These are phyloP conservation scores for Thelephora terrestris DNA, from an alignment of 1,284 basidiomycete species.

Conservation along the genomic window DNA sequence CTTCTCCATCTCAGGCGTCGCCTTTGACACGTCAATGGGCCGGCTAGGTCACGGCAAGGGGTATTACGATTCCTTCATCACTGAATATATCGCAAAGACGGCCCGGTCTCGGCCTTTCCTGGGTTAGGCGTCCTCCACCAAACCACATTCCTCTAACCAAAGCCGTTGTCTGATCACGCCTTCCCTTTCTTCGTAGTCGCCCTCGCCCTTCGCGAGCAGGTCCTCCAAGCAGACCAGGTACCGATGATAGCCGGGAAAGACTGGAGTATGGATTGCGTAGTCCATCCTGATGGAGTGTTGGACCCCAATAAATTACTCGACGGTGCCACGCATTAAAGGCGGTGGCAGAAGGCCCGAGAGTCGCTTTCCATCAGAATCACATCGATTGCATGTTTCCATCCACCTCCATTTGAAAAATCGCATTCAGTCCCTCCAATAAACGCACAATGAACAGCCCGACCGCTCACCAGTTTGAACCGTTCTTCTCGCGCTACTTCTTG, in stretches of 20 bases:
- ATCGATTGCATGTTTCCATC: conserved; percentile 3
- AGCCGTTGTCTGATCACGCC: neutral
- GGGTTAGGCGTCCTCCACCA: conserved; percentile 25
- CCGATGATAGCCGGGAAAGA: conserved; percentile 47
- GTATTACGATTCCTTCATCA: conserved; percentile 68
- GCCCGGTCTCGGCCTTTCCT: conserved; percentile 36
- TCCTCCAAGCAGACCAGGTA: conserved; percentile 42
- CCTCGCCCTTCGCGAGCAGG: conserved; percentile 54
- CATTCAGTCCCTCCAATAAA: neutral
- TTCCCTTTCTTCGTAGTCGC: conserved; percentile 34
- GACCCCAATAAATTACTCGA: conserved; percentile 4
- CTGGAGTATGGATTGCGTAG: conserved; percentile 57
- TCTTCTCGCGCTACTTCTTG: conserved; percentile 16
- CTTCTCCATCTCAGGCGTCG: conserved; percentile 40
- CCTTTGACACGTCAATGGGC: conserved; percentile 61
- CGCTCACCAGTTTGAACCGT: conserved; percentile 22
- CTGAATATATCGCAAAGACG: conserved; percentile 31
- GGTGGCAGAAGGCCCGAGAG: conserved; percentile 9
- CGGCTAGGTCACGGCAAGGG: conserved; percentile 75
- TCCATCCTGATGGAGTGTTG: conserved; percentile 39
- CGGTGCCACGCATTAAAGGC: conserved; percentile 12
- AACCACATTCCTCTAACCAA: neutral
- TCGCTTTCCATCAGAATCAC: neutral
- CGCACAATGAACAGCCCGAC: too few relatives aligned
- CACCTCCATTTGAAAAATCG: conserved; percentile 8